Conservation (phyloP, 768 basidiomycete genomes). For the Boletus vermiculosoides region DNA sequence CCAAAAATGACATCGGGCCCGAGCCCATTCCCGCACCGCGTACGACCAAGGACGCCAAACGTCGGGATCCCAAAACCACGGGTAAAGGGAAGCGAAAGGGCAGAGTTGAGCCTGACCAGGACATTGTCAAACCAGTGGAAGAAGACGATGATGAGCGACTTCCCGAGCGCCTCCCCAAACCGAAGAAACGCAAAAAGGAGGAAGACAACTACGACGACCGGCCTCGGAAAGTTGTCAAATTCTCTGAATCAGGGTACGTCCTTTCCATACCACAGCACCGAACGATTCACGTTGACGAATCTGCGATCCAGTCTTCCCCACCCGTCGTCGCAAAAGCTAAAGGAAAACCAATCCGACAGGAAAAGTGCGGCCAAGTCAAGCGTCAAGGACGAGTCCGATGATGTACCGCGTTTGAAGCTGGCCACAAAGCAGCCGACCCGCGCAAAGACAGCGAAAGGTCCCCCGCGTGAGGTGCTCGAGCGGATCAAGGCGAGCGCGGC, state of each 20-base stretch:
- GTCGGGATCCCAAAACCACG: not conserved
- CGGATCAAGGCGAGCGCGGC: constrained; percentile 35
- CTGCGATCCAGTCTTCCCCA: constrained; percentile 3
- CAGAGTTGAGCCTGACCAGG: not conserved
- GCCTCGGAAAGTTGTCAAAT: constrained; percentile 23
- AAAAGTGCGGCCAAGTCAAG: not conserved
- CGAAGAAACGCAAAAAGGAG: constrained; percentile 21
- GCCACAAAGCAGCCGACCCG: constrained; percentile 1
- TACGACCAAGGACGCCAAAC: not conserved
- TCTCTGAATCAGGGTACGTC: constrained; percentile 17
- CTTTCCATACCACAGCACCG: not conserved
- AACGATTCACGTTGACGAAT: not conserved
- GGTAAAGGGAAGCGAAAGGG: not conserved
- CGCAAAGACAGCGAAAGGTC: constrained; percentile 32
- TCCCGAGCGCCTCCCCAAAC: constrained; percentile 2
- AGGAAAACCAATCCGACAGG: constrained; percentile 31
- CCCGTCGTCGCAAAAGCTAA: constrained; percentile 32
- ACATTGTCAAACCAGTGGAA: not conserved
- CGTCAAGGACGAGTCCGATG: not conserved
- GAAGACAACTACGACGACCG: constrained; percentile 22
- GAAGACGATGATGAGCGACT: not conserved
- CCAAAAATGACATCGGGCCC: not conserved
- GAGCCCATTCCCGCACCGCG: not conserved
- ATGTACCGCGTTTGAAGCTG: not conserved
- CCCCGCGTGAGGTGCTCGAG: constrained; percentile 39